A percentile compares a stretch with the other conserved stretches of the same genome.
These are phyloP conservation scores for Camellia oleifera DNA, from an alignment of 179 eudicot genomes.

Conservation along the genomic window DNA sequence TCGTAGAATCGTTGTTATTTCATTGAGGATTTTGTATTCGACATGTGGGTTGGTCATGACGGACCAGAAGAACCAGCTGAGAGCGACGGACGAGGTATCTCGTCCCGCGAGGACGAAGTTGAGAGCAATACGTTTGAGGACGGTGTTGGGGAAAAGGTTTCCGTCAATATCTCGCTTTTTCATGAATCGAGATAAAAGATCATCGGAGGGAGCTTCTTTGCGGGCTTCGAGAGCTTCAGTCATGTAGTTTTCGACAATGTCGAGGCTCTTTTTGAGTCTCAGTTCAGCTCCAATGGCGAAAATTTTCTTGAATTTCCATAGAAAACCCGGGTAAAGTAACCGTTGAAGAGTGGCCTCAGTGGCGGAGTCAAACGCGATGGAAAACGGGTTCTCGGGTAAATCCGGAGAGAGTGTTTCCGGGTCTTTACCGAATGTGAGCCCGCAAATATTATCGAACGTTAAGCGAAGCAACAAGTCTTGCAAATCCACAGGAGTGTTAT, in stretches of 20 bases:
- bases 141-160: constrained; percentile 35
- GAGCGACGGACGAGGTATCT: constrained; percentile 80
- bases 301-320: constrained; percentile 57
- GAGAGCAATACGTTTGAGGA: constrained; percentile 66
- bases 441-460: constrained; percentile 83
- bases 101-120: constrained; percentile 83
- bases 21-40: constrained; percentile 50
- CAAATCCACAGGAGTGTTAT: constrained; percentile 48
- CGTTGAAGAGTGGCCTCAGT: constrained; percentile 74
- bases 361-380: constrained; percentile 64
- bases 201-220: constrained; percentile 59
- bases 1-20: constrained; percentile 42
- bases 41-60: constrained; percentile 62
- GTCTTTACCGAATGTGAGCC: constrained; percentile 79
- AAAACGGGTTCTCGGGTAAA: constrained; percentile 68
- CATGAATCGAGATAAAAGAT: constrained; percentile 66
- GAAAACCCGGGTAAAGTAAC: constrained; percentile 52
- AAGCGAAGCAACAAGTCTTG: constrained; percentile 61
- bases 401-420: constrained; percentile 68
- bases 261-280: constrained; percentile 40
- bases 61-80: constrained; percentile 83
- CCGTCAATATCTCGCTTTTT: constrained; percentile 60
- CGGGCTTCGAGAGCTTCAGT: constrained; percentile 48
- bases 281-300: constrained; percentile 50
- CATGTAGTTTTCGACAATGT: constrained; percentile 69